Percentiles rank a stretch among this genome's conserved stretches.
Conservation (phyloP, 257 asterid species). For the Solanum chaucha region DNA sequence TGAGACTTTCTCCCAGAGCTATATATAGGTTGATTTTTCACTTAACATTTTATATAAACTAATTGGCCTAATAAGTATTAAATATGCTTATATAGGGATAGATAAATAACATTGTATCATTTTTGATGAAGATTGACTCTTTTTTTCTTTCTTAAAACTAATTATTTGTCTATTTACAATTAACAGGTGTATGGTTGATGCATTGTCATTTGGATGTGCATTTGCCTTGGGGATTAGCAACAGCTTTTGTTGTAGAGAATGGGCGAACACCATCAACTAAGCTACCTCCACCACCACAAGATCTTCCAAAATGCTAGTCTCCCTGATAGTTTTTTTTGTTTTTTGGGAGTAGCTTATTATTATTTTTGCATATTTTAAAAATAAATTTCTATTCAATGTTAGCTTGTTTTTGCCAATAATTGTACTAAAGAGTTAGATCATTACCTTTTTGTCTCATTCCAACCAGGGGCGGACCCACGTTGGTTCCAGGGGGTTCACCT, state of each 20-base stretch:
- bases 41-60: constrained; percentile 8
- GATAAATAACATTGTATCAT: not conserved
- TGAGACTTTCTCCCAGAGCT: not conserved
- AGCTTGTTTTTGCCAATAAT: not conserved
- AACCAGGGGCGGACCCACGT: not conserved
- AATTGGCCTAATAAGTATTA: not conserved
- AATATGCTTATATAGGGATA: not conserved
- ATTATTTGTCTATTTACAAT: not conserved
- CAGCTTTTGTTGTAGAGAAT: constrained; percentile 1
- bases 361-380: not conserved
- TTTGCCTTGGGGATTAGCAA: constrained; percentile 2
- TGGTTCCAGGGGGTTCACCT: too few relatives aligned
- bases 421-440: not conserved
- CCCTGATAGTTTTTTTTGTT: not conserved
- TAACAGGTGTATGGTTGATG: constrained; percentile 1
- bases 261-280: not conserved
- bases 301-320: constrained; percentile 1
- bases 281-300: not conserved
- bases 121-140: not conserved
- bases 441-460: not conserved
- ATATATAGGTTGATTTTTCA: not conserved
- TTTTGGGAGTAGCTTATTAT: not conserved
- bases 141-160: not conserved
- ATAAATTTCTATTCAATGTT: not conserved
- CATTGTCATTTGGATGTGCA: constrained; percentile 6